Percentiles rank a stretch among this genome's conserved stretches.
phyloP scores from a whole-genome alignment of 345 rosid species.

The Limnanthes douglasii region DNA sequence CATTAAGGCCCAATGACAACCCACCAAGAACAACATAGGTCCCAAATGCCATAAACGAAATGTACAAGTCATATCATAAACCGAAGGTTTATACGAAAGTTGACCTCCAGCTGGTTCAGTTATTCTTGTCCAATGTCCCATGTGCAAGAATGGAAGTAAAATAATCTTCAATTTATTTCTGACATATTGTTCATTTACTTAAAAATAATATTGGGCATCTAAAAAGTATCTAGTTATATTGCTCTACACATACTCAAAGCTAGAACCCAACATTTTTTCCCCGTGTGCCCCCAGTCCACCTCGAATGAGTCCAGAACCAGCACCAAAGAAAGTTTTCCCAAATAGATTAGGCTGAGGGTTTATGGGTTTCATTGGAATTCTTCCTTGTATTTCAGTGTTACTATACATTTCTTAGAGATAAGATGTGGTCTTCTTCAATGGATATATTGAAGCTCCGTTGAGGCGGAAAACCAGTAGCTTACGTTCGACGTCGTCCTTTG shows the following conservation, averaged over 20 bases:
- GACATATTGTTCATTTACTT: conserved; percentile 93
- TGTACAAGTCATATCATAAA: conserved; percentile 90
- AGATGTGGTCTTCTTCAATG: too few species aligned
- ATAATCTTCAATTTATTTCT: conserved; percentile 95
- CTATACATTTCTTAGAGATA: conserved; percentile 88
- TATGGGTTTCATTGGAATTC: conserved; percentile 46
- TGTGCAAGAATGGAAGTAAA: conserved; percentile 79
- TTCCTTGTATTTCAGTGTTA: conserved; percentile 55
- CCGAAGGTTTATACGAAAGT: conserved; percentile 88
- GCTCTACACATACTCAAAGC: conserved; percentile 96
- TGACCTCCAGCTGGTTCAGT: conserved; percentile 95
- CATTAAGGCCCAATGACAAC: conserved; percentile 61
- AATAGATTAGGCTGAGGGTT: conserved; percentile 72
- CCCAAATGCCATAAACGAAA: conserved; percentile 94
- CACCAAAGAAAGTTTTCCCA: conserved; percentile 82
- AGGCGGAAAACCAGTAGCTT: too few species aligned
- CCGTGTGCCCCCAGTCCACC: conserved; percentile 95
- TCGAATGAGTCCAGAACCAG: conserved; percentile 83
- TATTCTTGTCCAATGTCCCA: conserved; percentile 97
- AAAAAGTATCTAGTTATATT: conserved; percentile 87
- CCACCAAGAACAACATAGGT: conserved; percentile 86
- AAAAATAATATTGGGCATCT: conserved; percentile 93
- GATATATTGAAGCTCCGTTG: too few species aligned
- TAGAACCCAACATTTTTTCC: conserved; percentile 77
- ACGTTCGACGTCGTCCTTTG: too few species aligned